Base-by-base conservation (phyloP, 2,329 filamentous ascomycete species). In the Coleophoma cylindrospora region DNA sequence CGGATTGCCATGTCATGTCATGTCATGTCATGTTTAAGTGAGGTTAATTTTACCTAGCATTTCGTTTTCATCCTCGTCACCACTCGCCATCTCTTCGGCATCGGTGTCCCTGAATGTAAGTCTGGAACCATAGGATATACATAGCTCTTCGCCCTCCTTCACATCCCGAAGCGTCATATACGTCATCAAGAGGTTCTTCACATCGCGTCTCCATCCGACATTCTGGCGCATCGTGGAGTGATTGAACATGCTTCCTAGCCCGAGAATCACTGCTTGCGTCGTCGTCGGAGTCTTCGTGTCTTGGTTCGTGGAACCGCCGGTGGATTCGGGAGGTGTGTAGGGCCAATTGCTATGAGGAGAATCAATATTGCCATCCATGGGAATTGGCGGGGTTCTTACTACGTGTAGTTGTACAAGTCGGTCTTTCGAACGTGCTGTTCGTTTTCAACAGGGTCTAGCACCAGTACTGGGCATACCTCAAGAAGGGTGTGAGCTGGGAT, bases 161-260 rank as follows among this genome's bases (percentile, higher is more conserved):
- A 81, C 74, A 51, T 79, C 71, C 56, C 74, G 65, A 32, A 78
- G 55, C 14, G 78, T 67, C 13, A 64, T 70, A 54, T 81, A 81
- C 0, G 70, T 71, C 15, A 81, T 68, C 1, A 77, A 55, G 13
- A 68, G 60, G 2, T 67, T 68, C 3, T 66, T 58, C 2, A 76
- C 43, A 61, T 81, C 73, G 19, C 76, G 66, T 54, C 70, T 69
- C 77, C 77, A 81, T 3, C 72, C 76, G 4, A 81, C 74, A 58
- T 82, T 82, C 55, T 81, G 78, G 27, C 70, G 55, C 11, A 65
- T 57, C 0, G 63, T 65, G 3, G 75, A 77, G 55, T 82, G 78
- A 52, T 82, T 81, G 66, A 81, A 81, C 74, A 81, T 78, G 49
- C 70, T 74, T 14, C 79, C 79, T 0, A 82, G 65, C 3, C 78